Evolutionary conservation across 345 rosid genomes (phyloP), one percentile per base, ranked within the genome.

Genomic region (Isatis tinctoria): DNA sequence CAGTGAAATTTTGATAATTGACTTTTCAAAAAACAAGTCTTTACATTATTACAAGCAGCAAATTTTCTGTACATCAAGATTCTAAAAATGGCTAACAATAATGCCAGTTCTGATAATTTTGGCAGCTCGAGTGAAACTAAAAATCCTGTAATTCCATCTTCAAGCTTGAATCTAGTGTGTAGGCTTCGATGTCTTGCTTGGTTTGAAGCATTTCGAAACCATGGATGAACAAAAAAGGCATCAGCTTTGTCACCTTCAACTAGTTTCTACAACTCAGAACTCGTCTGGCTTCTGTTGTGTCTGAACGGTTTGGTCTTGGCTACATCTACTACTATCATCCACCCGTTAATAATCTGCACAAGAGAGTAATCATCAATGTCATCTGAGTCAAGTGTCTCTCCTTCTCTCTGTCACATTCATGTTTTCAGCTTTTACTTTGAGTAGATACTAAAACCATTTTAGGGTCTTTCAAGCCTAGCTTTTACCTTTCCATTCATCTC

Each of bases 241-340:
- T 30, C 69, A 65, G 40, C 43, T 47, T 48, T 47, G 18, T 28
- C 54, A 67, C 45, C 43, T 37, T n/a, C 13, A 8, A 51, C 57
- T 61, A 0, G 51, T 16, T 40, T 33, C 70, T 70, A 70, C 8
- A 77, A 58, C 56, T 36, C 24, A 0, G 10, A 58, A 65, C 6
- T 65, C 39, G 20, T 40, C 37, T 70, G 67, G 8, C 72, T 74
- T 74, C 82, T 75, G 52, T 73, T 77, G 77, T 79, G 79, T 45
- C 73, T 87, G 26, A 79, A 82, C 4, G 89, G 87, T 69, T 57
- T 88, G 30, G 58, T 76, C 84, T 87, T 91, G 61, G 93, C 98
- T 52, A 91, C 96, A 78, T 94, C 97, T 26, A 94, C 97, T 39
- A 90, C 90, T 71, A 94, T 94, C 98, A 94, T 87, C 98, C 98